Evolutionary conservation across 306 rosid genomes (phyloP), one percentile per base, ranked within the genome.

Genomic region (Quercus alba): DNA sequence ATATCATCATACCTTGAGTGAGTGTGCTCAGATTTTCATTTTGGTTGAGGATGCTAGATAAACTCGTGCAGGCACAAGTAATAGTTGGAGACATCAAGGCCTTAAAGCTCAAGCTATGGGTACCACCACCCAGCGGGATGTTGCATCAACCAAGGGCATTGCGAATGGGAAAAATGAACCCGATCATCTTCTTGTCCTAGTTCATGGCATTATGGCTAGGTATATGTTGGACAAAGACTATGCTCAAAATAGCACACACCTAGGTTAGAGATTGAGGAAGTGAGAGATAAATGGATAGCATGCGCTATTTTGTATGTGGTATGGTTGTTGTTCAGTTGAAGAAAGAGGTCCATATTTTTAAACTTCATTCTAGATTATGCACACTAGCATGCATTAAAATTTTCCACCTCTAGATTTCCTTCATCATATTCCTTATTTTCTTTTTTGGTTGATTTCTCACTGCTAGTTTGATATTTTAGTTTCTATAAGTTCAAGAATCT

Each of bases 181-280:
- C 3, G 98, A 93, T 81, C 98, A 95, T 86, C 98, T 95, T 77
- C 98, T 95, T 77, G 92, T 95, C 77, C 98, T 95, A 83, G 98
- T 95, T 83, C 99, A 95, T 77, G 99, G 99, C 78, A 93, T 93
- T 78, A 77, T 91, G 85, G 98, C 96, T n/a, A 91, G 99, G 97
- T 95, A 85, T 83, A 64, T 75, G 30, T 75, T 87, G 79, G 75
- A 58, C 33, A 62, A 33, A 55, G 49, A 38, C 66, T 41, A 73
- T 72, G 44, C 63, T 69, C 28, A 26, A 35, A 28, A 46, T 13
- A 51, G 28, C 26, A 23, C 23, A 38, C 15, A 67, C 11, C 19
- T 19, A 30, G 46, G 33, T 12, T 64, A 31, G 20, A 67, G 21
- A 33, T 67, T 67, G 51, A 67, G 52, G 52, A 35, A 31, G 72